Evolutionary conservation across 306 rosid genomes (phyloP).

Genomic region (Prunus salicina): DNA sequence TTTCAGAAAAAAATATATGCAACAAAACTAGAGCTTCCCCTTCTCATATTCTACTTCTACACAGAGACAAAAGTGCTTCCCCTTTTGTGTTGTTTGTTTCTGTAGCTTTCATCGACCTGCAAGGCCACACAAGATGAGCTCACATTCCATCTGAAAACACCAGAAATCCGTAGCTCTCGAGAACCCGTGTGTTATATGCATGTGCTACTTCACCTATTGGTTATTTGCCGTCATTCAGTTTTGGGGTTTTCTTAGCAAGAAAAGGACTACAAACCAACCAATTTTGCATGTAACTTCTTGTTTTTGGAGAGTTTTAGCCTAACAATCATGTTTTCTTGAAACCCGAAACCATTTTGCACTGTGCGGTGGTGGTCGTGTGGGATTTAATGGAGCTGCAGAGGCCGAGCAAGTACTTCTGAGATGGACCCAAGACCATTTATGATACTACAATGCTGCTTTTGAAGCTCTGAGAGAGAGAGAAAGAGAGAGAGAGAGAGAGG

Average conservation of each 20-base stretch:
- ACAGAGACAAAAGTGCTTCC: slow-evolving; percentile 43
- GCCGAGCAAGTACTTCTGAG: slow-evolving; percentile 27
- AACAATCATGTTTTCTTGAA: neutral
- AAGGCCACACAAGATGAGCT: slow-evolving; percentile 42
- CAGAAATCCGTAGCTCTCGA: slow-evolving; percentile 12
- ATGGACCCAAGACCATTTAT: slow-evolving; percentile 31
- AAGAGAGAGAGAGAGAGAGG: neutral
- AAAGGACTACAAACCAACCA: neutral
- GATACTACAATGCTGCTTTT: slow-evolving; percentile 29
- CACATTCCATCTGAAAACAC: slow-evolving; percentile 43
- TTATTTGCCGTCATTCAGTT: neutral
- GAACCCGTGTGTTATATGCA: slow-evolving; percentile 21
- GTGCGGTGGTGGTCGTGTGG: slow-evolving; percentile 1
- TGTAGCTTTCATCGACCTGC: slow-evolving; percentile 36
- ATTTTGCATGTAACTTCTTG: slow-evolving; percentile 16
- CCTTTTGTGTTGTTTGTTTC: slow-evolving; percentile 32
- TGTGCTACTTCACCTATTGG: slow-evolving; percentile 1
- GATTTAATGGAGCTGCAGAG: slow-evolving; percentile 32
- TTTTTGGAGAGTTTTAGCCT: slow-evolving; percentile 9
- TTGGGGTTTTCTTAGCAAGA: slow-evolving; percentile 2
- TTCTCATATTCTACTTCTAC: slow-evolving; percentile 25
- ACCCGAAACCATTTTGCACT: neutral
- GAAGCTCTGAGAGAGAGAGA: slow-evolving; percentile 24
- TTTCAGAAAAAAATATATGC: slow-evolving; percentile 11
- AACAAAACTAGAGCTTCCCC: slow-evolving; percentile 27